A percentile compares a stretch with the other conserved stretches of the same genome.
Conservation (phyloP, 441 rosid genomes). For the Flueggea neowawraea region DNA sequence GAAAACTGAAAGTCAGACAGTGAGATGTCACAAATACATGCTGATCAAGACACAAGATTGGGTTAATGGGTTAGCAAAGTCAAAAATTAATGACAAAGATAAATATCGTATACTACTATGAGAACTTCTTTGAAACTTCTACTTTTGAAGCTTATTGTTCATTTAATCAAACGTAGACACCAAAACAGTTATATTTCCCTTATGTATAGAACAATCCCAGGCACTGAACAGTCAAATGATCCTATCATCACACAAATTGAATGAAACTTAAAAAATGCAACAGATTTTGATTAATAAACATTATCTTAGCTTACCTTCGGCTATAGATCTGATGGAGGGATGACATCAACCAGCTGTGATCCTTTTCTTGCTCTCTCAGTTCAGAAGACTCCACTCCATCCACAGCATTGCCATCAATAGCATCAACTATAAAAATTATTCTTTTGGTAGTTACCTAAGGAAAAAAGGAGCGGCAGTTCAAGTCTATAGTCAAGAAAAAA, state of each 20-base stretch:
- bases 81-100: too few relatives aligned
- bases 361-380: slow-evolving; percentile 62
- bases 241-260: too few relatives aligned
- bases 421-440: slow-evolving; percentile 90
- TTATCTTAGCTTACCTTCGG: slow-evolving; percentile 58
- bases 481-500: neutral
- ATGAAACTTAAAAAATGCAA: too few relatives aligned
- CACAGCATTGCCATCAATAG: slow-evolving; percentile 38
- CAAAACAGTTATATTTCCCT: neutral
- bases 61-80: too few relatives aligned
- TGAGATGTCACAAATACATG: too few relatives aligned
- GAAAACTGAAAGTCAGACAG: too few relatives aligned
- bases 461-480: neutral
- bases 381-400: slow-evolving; percentile 50
- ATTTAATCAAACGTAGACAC: too few relatives aligned
- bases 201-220: neutral
- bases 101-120: too few relatives aligned
- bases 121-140: too few relatives aligned
- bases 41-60: too few relatives aligned
- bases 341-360: slow-evolving; percentile 89
- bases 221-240: too few relatives aligned
- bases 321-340: slow-evolving; percentile 97
- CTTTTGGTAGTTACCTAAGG: slow-evolving; percentile 87
- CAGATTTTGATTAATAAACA: slow-evolving; percentile 1
- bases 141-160: too few relatives aligned